Evolutionary conservation across 2,329 filamentous ascomycete genomes (phyloP), one percentile per base, ranked within the genome.

Genomic region (Scedosporium minutisporum): DNA sequence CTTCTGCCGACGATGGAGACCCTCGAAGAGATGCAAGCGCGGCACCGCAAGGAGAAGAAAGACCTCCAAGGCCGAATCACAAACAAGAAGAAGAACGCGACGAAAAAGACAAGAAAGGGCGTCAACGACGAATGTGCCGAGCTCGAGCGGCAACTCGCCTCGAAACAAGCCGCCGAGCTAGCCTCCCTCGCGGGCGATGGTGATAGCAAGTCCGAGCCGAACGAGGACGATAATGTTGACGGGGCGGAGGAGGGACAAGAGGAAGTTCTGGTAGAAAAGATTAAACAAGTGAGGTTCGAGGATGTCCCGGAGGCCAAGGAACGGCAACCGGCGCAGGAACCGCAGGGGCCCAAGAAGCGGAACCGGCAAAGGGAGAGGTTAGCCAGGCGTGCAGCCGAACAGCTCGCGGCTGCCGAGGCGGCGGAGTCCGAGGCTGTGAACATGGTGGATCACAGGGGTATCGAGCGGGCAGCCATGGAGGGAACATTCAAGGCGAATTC

Each of bases 81-180:
- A 4, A 92, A 89, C 76, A 97, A 97, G 82, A 99, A 97, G 81
- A 97, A 97, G 80, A 88, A 90, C 68, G 93, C 95, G 16, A 96
- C 89, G 57, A 99, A 97, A 77, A 91, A 86, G 85, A 93, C 82
- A 68, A 85, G 78, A 70, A 91, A 88, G 72, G 87, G 87, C 29
- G 80, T 93, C 70, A 91, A 89, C 48, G 81, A 88, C 61, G 90
- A 93, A 71, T 91, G 90, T 67, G 87, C 88, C 64, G 80, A 83
- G 61, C 78, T 91, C 66, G 89, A 93, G 73, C 78, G 83, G 6
- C 76, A 84, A 62, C 71, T 90, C 51, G 85, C 84, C 65, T 87
- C 89, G 69, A 80, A 82, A 66, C 90, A 95, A 62, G 82, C 80
- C 10, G 78, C 77, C 4, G 88, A 92, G 71, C 66, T 86, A 4